A percentile compares a stretch with the other conserved stretches of the same genome.
Evolutionary conservation across 352 stramenopile genomes (phyloP).

Genomic region (Detonula confervacea): DNA sequence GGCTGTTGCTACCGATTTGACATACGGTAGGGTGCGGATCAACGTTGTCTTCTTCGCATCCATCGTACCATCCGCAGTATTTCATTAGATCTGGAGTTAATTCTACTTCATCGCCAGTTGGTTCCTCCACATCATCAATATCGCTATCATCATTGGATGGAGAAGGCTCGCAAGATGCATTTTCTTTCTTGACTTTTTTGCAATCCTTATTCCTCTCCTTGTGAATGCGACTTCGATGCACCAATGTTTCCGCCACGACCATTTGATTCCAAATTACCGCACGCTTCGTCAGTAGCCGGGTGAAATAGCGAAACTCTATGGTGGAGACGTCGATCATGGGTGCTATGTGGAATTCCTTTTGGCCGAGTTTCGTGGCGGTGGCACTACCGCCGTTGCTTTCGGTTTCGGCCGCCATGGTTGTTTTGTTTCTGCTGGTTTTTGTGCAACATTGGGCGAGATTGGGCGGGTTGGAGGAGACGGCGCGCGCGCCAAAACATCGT

Average conservation of each 20-base stretch:
- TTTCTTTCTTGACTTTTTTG: neutral
- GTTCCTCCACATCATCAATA: constrained; percentile 23
- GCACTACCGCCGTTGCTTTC: neutral
- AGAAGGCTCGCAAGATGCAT: constrained; percentile 22
- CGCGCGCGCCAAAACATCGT: too few relatives aligned
- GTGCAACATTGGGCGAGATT: neutral
- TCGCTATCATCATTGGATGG: constrained; percentile 8
- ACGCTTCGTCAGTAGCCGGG: constrained; percentile 71
- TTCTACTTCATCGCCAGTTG: constrained; percentile 23
- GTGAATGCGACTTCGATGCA: constrained; percentile 32
- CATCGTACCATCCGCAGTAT: constrained; percentile 51
- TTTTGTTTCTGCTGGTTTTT: neutral
- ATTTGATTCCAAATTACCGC: constrained; percentile 79
- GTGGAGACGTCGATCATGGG: constrained; percentile 80
- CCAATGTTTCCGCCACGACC: constrained; percentile 74
- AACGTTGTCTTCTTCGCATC: constrained; percentile 47
- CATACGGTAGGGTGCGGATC: constrained; percentile 71
- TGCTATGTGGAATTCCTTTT: constrained; percentile 72
- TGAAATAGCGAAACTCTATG: constrained; percentile 75
- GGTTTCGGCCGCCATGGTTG: neutral
- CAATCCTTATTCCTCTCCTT: neutral
- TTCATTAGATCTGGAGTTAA: constrained; percentile 29
- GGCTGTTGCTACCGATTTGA: constrained; percentile 76
- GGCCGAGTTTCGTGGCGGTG: neutral
- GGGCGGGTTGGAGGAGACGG: too few relatives aligned